Evolutionary conservation across 177 flowering plant genomes (phyloP).

Genomic region (Telopea speciosissima): DNA sequence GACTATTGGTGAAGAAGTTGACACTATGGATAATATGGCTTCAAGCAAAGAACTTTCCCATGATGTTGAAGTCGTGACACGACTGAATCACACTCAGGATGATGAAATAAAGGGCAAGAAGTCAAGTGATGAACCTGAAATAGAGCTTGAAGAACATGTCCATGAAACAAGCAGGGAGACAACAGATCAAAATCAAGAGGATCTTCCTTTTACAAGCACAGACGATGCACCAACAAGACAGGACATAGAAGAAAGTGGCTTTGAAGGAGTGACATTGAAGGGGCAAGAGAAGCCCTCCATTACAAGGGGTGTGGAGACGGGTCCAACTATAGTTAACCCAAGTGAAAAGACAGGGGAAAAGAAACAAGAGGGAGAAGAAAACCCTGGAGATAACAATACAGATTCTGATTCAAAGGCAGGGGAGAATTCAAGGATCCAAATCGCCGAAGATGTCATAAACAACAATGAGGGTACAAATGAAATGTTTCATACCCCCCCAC

Average conservation of each 20-base stretch:
- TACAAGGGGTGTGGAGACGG: background rate
- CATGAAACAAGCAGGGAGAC: background rate
- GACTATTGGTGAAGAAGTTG: background rate
- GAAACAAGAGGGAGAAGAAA: background rate
- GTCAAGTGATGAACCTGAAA: background rate
- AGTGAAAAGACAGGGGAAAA: background rate
- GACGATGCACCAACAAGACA: background rate
- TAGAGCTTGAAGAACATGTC: background rate
- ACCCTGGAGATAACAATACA: background rate
- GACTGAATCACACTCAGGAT: background rate
- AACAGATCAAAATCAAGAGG: background rate
- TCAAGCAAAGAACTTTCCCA: slow-evolving; percentile 3
- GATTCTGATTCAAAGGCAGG: background rate
- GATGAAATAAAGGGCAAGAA: background rate
- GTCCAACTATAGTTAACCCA: background rate
- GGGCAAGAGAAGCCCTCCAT: background rate
- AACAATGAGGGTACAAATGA: background rate
- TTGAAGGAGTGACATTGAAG: background rate
- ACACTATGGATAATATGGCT: background rate
- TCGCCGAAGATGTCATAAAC: background rate
- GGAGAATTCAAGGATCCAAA: background rate
- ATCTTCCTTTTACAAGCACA: background rate
- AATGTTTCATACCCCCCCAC: background rate
- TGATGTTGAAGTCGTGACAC: background rate
- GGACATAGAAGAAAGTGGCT: background rate